Conservation (phyloP, 2,329 filamentous ascomycete genomes). For the Fusarium hainanense region DNA sequence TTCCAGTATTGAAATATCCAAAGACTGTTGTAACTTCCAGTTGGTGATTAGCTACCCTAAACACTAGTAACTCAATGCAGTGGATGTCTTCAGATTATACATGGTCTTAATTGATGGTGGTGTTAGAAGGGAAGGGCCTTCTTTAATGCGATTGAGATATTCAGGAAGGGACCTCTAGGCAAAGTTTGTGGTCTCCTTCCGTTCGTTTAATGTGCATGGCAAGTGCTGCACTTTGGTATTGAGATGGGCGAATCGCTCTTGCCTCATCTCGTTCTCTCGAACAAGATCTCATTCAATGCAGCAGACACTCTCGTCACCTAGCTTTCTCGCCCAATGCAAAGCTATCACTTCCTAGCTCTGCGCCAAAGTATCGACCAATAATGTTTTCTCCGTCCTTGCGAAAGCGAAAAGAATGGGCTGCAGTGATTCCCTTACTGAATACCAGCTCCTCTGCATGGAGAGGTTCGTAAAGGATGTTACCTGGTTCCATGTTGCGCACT, state of each 20-base stretch:
- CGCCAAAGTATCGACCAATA: neutral
- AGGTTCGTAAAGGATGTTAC: constrained; percentile 38
- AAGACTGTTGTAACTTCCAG: neutral
- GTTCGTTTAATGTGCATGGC: neutral
- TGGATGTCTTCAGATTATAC: neutral
- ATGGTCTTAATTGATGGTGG: neutral
- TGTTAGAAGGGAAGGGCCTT: neutral
- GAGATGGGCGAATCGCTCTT: neutral
- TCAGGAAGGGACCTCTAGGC: neutral
- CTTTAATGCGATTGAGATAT: neutral
- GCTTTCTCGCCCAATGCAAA: neutral
- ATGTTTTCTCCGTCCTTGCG: constrained; percentile 57
- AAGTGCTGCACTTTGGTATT: neutral
- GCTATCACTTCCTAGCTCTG: neutral
- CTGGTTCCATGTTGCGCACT: neutral
- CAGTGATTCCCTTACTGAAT: constrained; percentile 40
- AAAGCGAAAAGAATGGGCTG: constrained; percentile 52
- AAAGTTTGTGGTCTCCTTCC: neutral
- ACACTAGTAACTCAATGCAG: neutral
- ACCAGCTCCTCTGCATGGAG: constrained; percentile 45
- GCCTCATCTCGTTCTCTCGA: neutral
- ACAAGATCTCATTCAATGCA: neutral
- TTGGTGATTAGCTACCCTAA: neutral
- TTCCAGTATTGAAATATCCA: neutral
- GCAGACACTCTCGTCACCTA: neutral